Percentiles rank a stretch among this genome's conserved stretches.
These are phyloP conservation scores for Scutellaria baicalensis DNA, from an alignment of 257 asterid species.

Conservation along the genomic window DNA sequence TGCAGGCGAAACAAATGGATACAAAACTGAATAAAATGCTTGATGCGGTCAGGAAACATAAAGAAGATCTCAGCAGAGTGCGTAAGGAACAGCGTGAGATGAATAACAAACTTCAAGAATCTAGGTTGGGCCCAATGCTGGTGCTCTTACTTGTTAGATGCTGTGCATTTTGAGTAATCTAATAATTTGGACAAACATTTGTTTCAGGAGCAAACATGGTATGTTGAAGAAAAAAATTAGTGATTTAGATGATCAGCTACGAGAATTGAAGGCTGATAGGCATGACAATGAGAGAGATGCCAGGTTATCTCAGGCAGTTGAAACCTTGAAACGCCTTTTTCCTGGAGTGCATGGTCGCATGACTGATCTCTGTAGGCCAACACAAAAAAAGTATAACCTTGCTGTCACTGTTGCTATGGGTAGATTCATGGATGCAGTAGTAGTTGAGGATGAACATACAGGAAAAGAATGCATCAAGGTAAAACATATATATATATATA, in stretches of 20 bases:
- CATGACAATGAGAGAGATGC: conserved; percentile 93
- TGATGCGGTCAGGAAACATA: conserved; percentile 71
- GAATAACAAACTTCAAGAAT: conserved; percentile 70
- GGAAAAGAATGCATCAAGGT: conserved; percentile 99
- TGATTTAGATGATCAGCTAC: conserved; percentile 74
- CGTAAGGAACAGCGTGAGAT: conserved; percentile 77
- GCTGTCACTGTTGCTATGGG: conserved; percentile 99
- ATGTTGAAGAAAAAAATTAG: conserved; percentile 66
- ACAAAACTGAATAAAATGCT: conserved; percentile 64
- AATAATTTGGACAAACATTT: neutral
- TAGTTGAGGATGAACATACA: conserved; percentile 88
- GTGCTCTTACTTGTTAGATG: conserved; percentile 17
- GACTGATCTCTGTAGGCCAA: conserved; percentile 97
- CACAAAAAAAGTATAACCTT: conserved; percentile 86
- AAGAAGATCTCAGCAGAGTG: conserved; percentile 60
- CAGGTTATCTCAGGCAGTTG: conserved; percentile 83
- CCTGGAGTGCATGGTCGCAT: conserved; percentile 98
- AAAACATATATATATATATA: too few species aligned
- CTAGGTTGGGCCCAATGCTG: conserved; percentile 45
- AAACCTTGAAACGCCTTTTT: conserved; percentile 84
- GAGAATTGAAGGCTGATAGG: conserved; percentile 94
- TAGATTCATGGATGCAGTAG: conserved; percentile 98
- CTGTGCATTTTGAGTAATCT: conserved; percentile 8
- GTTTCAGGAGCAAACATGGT: conserved; percentile 59
- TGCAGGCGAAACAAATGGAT: conserved; percentile 86